Evolutionary conservation across 2,329 filamentous ascomycete genomes (phyloP), one percentile per base, ranked within the genome.

Genomic region (Amauroascus niger): DNA sequence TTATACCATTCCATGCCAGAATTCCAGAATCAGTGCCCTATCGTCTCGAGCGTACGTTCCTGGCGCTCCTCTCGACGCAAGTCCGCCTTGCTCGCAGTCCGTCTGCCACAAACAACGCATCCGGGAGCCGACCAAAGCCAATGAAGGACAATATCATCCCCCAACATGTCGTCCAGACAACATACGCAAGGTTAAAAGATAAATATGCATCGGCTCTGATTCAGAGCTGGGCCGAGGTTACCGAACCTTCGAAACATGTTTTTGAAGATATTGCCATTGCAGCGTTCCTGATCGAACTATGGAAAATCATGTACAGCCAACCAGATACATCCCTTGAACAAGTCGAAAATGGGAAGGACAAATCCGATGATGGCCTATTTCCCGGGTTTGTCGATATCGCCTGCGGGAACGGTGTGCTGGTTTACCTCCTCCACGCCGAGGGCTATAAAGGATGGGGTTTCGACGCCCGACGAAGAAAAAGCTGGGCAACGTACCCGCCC

Each of bases 351-450:
- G 35, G 65, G 65, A 46, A 47, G 7, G 63, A 66, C 43, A 33
- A 28, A 13, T 16, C 9, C 2, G 32, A 28, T 2, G 7, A 8
- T 39, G 1, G 32, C 0, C 57, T 60, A 0, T 96, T 95, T 62
- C 87, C 88, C 0, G 90, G 91, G 0, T 98, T 97, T 63, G 87
- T 96, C 18, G 93, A 98, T 64, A 88, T 98, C 44, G 93, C 91
- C 4, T 97, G 93, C 65, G 93, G 93, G 1, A 98, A 97, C 64
- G 93, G 93, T 0, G 75, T 98, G 2, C 78, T 98, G 1, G 87
- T 95, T 6, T 81, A 94, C 64, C 80, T 98, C 35, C 78, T 98
- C 3, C 77, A 82, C 13, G 73, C 78, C 55, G 90, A 97, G 70
- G 89, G 89, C 9, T 97, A 88, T 68, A 61, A 66, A 0, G 93